These are phyloP conservation scores for Porphyrellus sp. DNA, from an alignment of 1,284 basidiomycete genomes.

Conservation along the genomic window DNA sequence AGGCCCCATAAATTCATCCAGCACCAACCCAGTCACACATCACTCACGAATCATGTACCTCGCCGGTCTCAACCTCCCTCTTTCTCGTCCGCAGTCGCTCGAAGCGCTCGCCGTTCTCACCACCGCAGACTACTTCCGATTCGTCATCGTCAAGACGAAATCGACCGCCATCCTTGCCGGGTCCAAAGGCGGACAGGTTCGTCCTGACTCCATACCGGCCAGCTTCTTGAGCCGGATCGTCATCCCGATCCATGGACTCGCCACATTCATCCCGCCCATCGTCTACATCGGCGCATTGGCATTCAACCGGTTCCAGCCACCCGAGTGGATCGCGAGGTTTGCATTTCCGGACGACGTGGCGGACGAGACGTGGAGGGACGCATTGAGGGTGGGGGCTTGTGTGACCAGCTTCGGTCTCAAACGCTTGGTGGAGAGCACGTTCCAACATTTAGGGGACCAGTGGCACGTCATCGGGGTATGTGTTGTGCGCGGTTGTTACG, in stretches of 20 bases:
- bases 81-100: constrained; percentile 18
- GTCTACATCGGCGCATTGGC: constrained; percentile 21
- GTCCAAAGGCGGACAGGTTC: constrained; percentile 23
- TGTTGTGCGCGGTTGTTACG: fast-evolving
- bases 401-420: neutral
- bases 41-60: constrained; percentile 17
- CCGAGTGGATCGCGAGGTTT: constrained; percentile 29
- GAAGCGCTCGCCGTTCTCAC: constrained; percentile 25
- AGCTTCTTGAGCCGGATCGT: constrained; percentile 22
- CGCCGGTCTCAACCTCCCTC: constrained; percentile 15
- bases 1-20: too few species aligned
- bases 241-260: constrained; percentile 26
- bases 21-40: neutral
- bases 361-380: neutral
- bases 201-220: constrained; percentile 17
- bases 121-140: constrained; percentile 10
- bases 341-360: constrained; percentile 12
- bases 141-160: neutral
- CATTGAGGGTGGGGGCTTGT: constrained; percentile 21
- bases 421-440: neutral
- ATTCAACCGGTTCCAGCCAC: constrained; percentile 26
- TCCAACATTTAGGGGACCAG: constrained; percentile 25
- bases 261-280: constrained; percentile 15
- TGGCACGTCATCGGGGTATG: constrained; percentile 30
- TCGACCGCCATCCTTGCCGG: constrained; percentile 4